Conservation (phyloP, 192 early-diverging fungal genomes). For the Backusella macrospora region DNA sequence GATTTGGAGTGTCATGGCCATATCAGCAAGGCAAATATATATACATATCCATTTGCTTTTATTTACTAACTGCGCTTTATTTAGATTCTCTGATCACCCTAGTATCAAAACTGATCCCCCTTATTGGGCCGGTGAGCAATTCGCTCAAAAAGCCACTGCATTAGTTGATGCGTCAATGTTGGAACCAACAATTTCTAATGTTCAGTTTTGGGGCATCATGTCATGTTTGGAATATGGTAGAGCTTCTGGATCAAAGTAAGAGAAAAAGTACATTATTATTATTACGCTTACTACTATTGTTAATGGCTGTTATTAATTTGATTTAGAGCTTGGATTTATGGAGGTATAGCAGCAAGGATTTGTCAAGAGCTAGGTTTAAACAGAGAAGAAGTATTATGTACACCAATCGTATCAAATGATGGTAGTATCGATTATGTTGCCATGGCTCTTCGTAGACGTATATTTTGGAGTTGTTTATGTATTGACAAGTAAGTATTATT, state of each 20-base stretch:
- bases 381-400: conserved; percentile 41
- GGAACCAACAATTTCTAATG: conserved; percentile 45
- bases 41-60: background rate
- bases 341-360: conserved; percentile 51
- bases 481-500: conserved; percentile 46
- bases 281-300: background rate
- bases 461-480: conserved; percentile 56
- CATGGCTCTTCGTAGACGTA: conserved; percentile 42
- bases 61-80: conserved; percentile 1
- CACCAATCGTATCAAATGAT: conserved; percentile 40
- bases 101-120: conserved; percentile 47
- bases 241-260: conserved; percentile 33
- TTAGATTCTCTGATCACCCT: conserved; percentile 47
- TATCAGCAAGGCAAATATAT: conserved; percentile 42
- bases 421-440: conserved; percentile 45
- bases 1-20: conserved; percentile 50
- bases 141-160: conserved; percentile 46
- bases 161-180: conserved; percentile 45
- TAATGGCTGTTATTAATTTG: background rate
- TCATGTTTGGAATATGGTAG: conserved; percentile 38
- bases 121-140: conserved; percentile 53
- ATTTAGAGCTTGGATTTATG: conserved; percentile 55
- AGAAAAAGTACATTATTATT: background rate
- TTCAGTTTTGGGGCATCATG: conserved; percentile 47
- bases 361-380: conserved; percentile 56